Evolutionary conservation across 164 flowering plant species (phyloP).

Genomic region (Santalum album): DNA sequence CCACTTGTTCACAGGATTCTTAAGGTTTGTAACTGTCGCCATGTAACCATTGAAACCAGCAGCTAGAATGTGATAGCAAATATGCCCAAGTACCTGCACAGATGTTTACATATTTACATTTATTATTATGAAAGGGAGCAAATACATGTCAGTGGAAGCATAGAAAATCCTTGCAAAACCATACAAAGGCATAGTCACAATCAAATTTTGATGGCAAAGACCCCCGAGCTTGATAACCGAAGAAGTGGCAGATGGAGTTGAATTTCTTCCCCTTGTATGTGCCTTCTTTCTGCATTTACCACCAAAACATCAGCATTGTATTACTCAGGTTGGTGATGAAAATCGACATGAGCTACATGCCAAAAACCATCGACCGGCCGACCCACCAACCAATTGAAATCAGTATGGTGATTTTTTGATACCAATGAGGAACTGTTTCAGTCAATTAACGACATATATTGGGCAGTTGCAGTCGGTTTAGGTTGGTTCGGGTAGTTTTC

Average conservation of each 20-base stretch:
- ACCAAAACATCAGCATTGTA: neutral
- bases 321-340: too few species aligned
- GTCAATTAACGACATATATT: too few species aligned
- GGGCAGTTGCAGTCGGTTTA: too few species aligned
- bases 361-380: too few species aligned
- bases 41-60: slow-evolving; percentile 96
- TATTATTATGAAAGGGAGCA: neutral
- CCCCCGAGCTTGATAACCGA: slow-evolving; percentile 98
- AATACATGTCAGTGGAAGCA: neutral
- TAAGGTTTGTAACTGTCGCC: slow-evolving; percentile 92
- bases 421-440: too few species aligned
- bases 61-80: slow-evolving; percentile 86
- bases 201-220: slow-evolving; percentile 96
- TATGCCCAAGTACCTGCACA: slow-evolving; percentile 97
- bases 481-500: too few species aligned
- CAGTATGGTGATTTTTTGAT: too few species aligned
- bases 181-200: slow-evolving; percentile 95
- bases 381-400: too few species aligned
- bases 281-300: slow-evolving; percentile 85
- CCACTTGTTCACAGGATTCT: slow-evolving; percentile 93
- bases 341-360: too few species aligned
- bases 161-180: slow-evolving; percentile 12
- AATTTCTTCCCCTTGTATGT: slow-evolving; percentile 96
- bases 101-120: slow-evolving; percentile 7
- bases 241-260: slow-evolving; percentile 98